Percentiles rank a stretch among this genome's conserved stretches.
phyloP scores from a whole-genome alignment of 768 basidiomycete genomes.

The Leccinum uliginosum region DNA sequence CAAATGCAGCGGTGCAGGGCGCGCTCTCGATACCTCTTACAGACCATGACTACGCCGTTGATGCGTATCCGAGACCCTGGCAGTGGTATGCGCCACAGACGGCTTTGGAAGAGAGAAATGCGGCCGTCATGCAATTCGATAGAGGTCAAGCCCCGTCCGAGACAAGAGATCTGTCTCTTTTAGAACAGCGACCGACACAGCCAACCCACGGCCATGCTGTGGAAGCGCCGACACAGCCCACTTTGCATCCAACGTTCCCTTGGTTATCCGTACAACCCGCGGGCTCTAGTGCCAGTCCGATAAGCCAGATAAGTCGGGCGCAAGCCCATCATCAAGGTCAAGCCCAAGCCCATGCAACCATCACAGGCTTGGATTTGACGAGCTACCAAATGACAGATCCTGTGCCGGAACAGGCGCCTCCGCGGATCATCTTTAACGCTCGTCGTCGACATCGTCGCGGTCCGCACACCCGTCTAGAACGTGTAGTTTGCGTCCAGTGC shows the following conservation, averaged over 20 bases:
- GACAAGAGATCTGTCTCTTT: background rate
- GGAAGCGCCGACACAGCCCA: background rate
- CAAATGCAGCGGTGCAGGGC: background rate
- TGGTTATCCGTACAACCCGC: background rate
- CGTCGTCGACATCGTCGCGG: background rate
- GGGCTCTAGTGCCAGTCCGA: background rate
- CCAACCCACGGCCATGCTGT: slow-evolving; percentile 20
- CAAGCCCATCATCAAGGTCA: background rate
- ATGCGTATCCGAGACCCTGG: background rate
- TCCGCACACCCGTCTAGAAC: background rate
- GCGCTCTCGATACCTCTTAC: background rate
- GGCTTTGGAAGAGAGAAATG: background rate
- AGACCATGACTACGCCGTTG: background rate
- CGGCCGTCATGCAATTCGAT: background rate
- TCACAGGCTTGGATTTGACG: background rate
- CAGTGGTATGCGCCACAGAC: background rate
- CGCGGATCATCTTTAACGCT: background rate
- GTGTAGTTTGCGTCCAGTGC: slow-evolving; percentile 7
- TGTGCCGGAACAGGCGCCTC: slow-evolving; percentile 2
- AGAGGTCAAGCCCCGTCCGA: slow-evolving; percentile 14
- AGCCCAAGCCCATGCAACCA: background rate
- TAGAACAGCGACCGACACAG: background rate
- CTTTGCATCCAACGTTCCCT: background rate
- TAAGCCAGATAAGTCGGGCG: background rate
- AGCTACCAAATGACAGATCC: background rate